Conservation (phyloP, 371 early-diverging fungal species). For the Umbelopsis sp. region DNA sequence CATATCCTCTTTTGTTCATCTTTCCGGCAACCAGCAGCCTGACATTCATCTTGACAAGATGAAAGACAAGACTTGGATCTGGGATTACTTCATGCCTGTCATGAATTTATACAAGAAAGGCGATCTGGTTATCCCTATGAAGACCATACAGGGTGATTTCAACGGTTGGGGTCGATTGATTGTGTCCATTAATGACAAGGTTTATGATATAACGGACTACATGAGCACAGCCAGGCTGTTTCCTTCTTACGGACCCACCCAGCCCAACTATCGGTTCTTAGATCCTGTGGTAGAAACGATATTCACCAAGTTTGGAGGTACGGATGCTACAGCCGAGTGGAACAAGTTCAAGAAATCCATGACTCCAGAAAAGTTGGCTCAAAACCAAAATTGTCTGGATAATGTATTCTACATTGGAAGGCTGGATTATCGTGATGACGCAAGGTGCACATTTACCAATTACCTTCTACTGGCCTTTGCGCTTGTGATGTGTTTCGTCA, state of each 20-base stretch:
- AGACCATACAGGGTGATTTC: conserved; percentile 34
- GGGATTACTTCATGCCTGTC: conserved; percentile 39
- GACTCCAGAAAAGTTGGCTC: conserved; percentile 29
- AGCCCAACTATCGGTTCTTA: conserved; percentile 43
- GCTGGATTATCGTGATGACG: conserved; percentile 79
- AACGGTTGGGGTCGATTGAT: conserved; percentile 43
- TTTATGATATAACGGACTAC: conserved; percentile 64
- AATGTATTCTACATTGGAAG: conserved; percentile 84
- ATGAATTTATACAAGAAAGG: conserved; percentile 46
- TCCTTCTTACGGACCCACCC: conserved; percentile 27
- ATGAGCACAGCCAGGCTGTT: conserved; percentile 44
- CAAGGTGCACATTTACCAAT: conserved; percentile 85
- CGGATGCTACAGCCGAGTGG: conserved; percentile 46
- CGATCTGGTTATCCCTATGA: conserved; percentile 34
- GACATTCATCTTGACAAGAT: conserved; percentile 34
- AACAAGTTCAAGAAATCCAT: conserved; percentile 52
- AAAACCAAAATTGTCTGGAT: conserved; percentile 69
- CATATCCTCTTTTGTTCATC: conserved; percentile 41
- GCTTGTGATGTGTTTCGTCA: conserved; percentile 77
- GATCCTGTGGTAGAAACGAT: conserved; percentile 37
- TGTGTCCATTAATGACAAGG: conserved; percentile 63
- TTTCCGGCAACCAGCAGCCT: conserved; percentile 34
- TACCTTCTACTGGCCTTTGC: conserved; percentile 84
- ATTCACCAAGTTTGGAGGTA: conserved; percentile 45
- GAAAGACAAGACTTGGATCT: conserved; percentile 46